These are phyloP conservation scores for Ceratocystiopsis sp. DNA, from an alignment of 2,329 filamentous ascomycete species.

Conservation along the genomic window DNA sequence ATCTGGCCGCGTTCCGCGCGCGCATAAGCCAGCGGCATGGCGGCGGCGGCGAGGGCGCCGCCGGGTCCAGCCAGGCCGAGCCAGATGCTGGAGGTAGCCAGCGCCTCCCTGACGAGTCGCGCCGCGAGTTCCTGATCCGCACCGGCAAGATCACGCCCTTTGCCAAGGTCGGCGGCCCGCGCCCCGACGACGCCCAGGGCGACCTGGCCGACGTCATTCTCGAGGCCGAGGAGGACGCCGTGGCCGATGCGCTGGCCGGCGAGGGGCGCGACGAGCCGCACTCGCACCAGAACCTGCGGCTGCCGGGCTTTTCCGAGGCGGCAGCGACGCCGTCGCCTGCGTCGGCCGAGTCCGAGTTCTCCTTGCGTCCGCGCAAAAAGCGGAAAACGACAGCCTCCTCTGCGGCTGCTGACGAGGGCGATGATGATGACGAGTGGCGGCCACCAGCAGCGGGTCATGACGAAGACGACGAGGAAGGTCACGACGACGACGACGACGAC, in stretches of 20 bases:
- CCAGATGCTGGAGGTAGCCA: slow-evolving; percentile 30
- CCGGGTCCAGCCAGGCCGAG: no score
- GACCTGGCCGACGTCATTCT: slow-evolving; percentile 62
- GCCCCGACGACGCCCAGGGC: slow-evolving; percentile 43
- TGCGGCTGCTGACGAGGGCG: slow-evolving; percentile 9
- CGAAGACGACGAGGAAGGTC: background rate
- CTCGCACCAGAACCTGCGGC: slow-evolving; percentile 57
- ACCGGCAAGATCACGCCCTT: slow-evolving; percentile 98
- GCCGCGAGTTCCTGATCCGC: slow-evolving; percentile 78
- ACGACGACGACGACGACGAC: background rate
- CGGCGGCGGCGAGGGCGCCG: slow-evolving; percentile 5
- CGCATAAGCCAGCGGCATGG: slow-evolving; percentile 61
- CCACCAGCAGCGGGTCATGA: slow-evolving; percentile 10
- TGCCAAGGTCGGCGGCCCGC: slow-evolving; percentile 53
- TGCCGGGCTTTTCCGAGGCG: slow-evolving; percentile 46
- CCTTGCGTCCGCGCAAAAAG: slow-evolving; percentile 41
- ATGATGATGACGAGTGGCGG: slow-evolving; percentile 14
- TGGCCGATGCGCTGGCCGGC: slow-evolving; percentile 29
- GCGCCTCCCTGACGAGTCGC: slow-evolving; percentile 63
- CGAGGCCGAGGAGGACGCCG: slow-evolving; percentile 64
- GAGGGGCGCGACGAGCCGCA: slow-evolving; percentile 29
- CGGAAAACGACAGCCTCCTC: slow-evolving; percentile 18
- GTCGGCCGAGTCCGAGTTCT: slow-evolving; percentile 33
- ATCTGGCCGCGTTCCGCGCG: slow-evolving; percentile 62
- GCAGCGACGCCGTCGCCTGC: background rate